Base-by-base conservation (phyloP, 148 eudicot species). In the Vaccinium corymbosum region DNA sequence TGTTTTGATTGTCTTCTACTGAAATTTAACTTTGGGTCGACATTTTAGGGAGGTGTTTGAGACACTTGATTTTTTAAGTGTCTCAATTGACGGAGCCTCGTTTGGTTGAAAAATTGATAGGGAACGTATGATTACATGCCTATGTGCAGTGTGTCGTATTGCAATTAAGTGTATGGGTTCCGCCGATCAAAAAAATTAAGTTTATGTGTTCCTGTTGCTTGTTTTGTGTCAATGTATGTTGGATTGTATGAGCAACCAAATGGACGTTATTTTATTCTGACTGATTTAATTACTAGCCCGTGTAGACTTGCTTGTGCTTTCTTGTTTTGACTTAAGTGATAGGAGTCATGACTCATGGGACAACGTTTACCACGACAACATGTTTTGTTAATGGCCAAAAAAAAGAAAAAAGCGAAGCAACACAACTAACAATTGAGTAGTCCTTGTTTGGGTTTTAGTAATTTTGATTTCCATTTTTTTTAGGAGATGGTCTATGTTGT, bases 221-320 rank as follows among this genome's bases (percentile, higher is more conserved):
- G 38, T 17, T 56, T 7, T 55, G 20, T 22, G 3, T 49, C 19
- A 35, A 20, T 49, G 32, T 42, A 42, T 4, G 46, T 42, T 42
- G 46, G 46, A 9, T 38, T 76, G 57, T 42, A 79, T 56, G 68
- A 15, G 68, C 25, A 55, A 56, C 50, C 49, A 56, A 35, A 53
- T 55, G 68, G 50, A 55, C 27, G 50, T 17, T 79, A 53, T 16
- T 79, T 79, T 50, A 55, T 29, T 56, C 27, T 79, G 81, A 55
- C 56, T 79, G 68, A 56, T 79, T 32, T 9, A 35, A 20, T 10
- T n/a, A 70, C 62, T 7, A 25, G 38, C 80, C 29, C 49, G 27
- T 57, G 7, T 16, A 59, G 80, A 13, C 15, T 51, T 52, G 32
- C 20, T n/a, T 73, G 22, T 77, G 76, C 55, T 76, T 48, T 57